Evolutionary conservation across 1,139 yeast species (phyloP), one percentile per base, ranked within the genome.

Genomic region (Meyerozyma guilliermondii): DNA sequence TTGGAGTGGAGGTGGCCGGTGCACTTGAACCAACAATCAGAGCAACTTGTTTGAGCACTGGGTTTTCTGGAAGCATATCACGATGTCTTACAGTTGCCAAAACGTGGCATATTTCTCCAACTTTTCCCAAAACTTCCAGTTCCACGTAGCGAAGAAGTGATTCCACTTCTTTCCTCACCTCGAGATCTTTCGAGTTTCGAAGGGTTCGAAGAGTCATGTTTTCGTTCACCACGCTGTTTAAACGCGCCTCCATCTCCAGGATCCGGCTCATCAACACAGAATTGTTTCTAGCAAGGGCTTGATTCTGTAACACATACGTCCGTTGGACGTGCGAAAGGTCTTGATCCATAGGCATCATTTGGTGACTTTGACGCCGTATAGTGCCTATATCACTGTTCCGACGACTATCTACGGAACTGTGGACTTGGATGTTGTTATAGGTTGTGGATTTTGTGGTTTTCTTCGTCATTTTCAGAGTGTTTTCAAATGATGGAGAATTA

Each of bases 231-330:
- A 33, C 5, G 13, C 8, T 20, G 23, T 10, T 17, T 7, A 33
- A 18, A 35, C 41, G 72, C 11, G 59, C 52, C 53, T 82, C 87
- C 58, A 83, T 58, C 23, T 73, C 78, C 2, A 72, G 60, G 14
- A 82, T 64, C 46, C 68, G 75, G 29, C 69, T 54, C 62, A 73
- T 63, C 56, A 82, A 62, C 18, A 70, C 56, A 7, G 81, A 71
- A 55, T 81, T 81, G 43, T 74, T 75, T 49, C 71, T 74, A 1
- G 85, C 84, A 33, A 83, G 59, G 16, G 76, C 69, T 46, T 66
- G 67, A 56, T 81, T 81, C 53, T 81, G 83, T 9, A 53, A 50
- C 18, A 62, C 49, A 44, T 66, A 66, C 40, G 62, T 63, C 52
- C 35, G 58, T 33, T 33, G 23, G 24, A n/a, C 14, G 11, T 14